Conservation (phyloP, 2,329 filamentous ascomycete species). For the Neopestalotiopsis sp. region DNA sequence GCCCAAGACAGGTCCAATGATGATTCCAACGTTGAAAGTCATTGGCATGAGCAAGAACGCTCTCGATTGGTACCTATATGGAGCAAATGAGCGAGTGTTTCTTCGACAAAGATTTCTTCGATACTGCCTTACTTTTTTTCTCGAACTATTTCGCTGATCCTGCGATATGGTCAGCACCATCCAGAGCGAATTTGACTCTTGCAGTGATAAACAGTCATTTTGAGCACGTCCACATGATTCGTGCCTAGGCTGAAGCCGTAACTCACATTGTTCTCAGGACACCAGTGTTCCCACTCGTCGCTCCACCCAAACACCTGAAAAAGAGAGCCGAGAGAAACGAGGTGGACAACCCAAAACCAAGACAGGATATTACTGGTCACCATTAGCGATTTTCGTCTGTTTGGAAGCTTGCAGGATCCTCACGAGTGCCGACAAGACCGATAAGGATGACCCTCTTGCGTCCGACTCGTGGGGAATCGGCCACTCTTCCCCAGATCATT, state of each 20-base stretch:
- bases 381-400: conserved; percentile 17
- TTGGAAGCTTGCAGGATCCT: conserved; percentile 10
- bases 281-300: conserved; percentile 75
- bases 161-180: conserved; percentile 22
- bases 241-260: neutral
- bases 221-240: neutral
- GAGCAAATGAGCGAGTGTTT: conserved; percentile 15
- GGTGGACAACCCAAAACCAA: conserved; percentile 74
- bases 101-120: neutral
- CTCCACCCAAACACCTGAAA: conserved; percentile 69
- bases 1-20: conserved; percentile 59
- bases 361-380: conserved; percentile 53
- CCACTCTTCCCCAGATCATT: conserved; percentile 79
- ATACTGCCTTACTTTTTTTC: conserved; percentile 44
- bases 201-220: too few species aligned
- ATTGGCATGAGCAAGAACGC: conserved; percentile 58
- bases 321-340: conserved; percentile 65
- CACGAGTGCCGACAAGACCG: conserved; percentile 69
- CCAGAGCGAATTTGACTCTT: too few species aligned
- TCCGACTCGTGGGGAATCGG: conserved; percentile 67
- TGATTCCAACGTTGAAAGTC: conserved; percentile 73
- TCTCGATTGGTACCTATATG: conserved; percentile 43
- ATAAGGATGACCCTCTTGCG: conserved; percentile 81
- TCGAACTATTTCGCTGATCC: conserved; percentile 49
- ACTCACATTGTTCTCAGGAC: conserved; percentile 73